Evolutionary conservation across 495 filamentous ascomycete species (phyloP), one percentile per base, ranked within the genome.

Genomic region (Staphylotrichum tortipilum): DNA sequence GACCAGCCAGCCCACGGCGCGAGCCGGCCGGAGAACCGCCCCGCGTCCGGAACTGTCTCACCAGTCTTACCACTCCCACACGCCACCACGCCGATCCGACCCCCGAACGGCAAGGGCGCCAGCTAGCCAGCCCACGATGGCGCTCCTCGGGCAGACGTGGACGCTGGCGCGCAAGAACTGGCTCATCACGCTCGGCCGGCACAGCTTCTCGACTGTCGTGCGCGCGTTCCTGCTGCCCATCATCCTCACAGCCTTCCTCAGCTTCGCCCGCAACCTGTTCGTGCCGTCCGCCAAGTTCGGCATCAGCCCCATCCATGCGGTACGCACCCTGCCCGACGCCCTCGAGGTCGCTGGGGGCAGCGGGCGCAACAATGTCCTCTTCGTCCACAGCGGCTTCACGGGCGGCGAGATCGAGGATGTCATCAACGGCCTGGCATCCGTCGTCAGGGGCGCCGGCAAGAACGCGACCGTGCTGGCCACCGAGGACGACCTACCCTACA

Each of bases 121-220:
- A n/a, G n/a, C n/a, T n/a, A 28, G 26, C 26, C 26, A 10, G 6
- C 10, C 45, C 41, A 40, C 22, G 1, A 56, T 57, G 56, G 43
- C 44, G 26, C 44, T 62, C 64, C 57, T 79, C 42, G 68, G 76
- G 22, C 89, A 92, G 67, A 82, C 78, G 49, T 80, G 79, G 80
- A 84, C 85, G 23, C 72, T 94, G 52, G 78, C 76, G 49, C 62
- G 66, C 54, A 94, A 95, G 69, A 94, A 84, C 55, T 68, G 89
- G 28, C 72, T 80, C 34, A 82, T 92, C 54, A 75, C 80, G 31
- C 63, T 87, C 47, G 45, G 75, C 44, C 83, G 89, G 11, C 84
- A 84, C 60, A 59, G 64, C 31, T 58, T 80, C 33, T 73, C 80
- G 5, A 89, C 86, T 0, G 43, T 75, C n/a, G 58, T 86, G 22